phyloP scores from a whole-genome alignment of 176 grass and related monocot species.

The bread wheat (Triticum aestivum) region DNA sequence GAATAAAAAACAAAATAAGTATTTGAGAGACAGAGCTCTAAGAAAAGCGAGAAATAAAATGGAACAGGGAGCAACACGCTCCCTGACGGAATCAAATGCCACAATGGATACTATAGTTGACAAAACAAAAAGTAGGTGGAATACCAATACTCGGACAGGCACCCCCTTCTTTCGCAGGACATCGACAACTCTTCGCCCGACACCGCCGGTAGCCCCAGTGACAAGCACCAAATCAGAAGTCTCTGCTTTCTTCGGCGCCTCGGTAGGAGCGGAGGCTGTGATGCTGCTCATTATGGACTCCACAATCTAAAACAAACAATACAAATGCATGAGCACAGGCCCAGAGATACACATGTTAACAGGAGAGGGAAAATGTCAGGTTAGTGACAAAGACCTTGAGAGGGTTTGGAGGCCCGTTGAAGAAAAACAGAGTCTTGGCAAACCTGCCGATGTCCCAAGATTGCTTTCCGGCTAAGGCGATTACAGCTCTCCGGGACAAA shows the following conservation, averaged over 20 bases:
- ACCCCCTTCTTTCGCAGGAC: conserved; percentile 66
- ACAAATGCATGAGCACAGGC: not conserved
- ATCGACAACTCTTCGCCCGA: conserved; percentile 79
- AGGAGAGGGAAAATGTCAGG: not conserved
- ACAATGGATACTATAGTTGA: not conserved
- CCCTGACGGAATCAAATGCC: not conserved
- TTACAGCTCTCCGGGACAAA: conserved; percentile 42
- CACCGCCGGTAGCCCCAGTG: conserved; percentile 84
- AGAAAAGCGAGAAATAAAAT: not conserved
- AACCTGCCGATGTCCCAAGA: conserved; percentile 94
- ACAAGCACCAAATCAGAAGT: conserved; percentile 63
- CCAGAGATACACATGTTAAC: not conserved
- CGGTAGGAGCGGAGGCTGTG: conserved; percentile 43
- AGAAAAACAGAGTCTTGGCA: conserved; percentile 83
- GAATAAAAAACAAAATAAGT: conserved; percentile 22
- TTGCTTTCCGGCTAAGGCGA: conserved; percentile 58
- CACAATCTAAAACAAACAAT: conserved; percentile 46
- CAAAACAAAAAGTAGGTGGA: conserved; percentile 17
- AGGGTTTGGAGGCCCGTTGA: conserved; percentile 92
- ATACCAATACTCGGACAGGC: conserved; percentile 85
- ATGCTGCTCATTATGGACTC: conserved; percentile 77
- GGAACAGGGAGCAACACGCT: not conserved
- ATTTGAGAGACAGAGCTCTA: not conserved
- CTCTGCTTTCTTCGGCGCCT: conserved; percentile 60
- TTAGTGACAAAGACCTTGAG: conserved; percentile 53